Conservation (phyloP, 2,329 filamentous ascomycete genomes). For the Venturia pyrina region DNA sequence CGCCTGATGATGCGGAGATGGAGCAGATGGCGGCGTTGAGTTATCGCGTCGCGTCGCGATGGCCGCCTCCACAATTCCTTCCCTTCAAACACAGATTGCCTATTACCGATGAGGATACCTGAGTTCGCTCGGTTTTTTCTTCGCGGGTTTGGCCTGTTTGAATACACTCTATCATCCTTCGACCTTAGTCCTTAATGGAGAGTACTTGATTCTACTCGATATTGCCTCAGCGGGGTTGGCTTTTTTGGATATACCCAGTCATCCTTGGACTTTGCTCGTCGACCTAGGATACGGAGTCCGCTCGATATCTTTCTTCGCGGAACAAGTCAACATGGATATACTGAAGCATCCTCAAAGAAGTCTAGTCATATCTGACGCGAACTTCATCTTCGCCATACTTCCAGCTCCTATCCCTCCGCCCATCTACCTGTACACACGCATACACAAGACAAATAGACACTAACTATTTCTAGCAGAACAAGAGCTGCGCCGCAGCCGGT, state of each 20-base stretch:
- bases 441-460: not conserved
- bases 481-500: conserved; percentile 44
- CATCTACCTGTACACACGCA: not conserved
- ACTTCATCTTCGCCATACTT: not conserved
- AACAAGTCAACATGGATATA: not conserved
- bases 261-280: not conserved
- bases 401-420: not conserved
- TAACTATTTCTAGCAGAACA: conserved; percentile 18
- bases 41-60: not conserved
- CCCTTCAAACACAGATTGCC: not conserved
- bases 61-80: not conserved
- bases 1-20: not conserved
- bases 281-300: not conserved
- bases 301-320: not conserved
- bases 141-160: not conserved
- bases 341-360: not conserved
- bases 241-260: not conserved
- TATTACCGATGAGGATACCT: not conserved
- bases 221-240: not conserved
- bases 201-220: not conserved
- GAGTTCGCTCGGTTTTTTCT: not conserved
- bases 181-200: not conserved
- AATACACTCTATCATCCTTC: not conserved
- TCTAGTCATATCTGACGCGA: not conserved
- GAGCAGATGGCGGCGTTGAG: not conserved